Percentiles rank a stretch among this genome's conserved stretches.
phyloP scores from a whole-genome alignment of 495 filamentous ascomycete genomes.

The Wilcoxina mikolae region DNA sequence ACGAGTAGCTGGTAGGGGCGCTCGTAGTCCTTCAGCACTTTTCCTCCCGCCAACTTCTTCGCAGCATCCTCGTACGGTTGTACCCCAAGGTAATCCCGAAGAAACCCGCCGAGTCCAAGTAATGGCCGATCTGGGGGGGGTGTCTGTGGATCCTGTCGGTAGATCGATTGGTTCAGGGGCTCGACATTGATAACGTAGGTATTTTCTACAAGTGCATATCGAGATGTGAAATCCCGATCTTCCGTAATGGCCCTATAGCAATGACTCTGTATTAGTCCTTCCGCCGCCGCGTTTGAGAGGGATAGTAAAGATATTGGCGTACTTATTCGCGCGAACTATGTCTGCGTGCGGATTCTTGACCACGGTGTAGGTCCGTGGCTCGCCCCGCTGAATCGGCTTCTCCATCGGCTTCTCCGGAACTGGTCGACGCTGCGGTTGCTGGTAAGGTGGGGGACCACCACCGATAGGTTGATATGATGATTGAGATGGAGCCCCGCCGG shows the following conservation, averaged over 20 bases:
- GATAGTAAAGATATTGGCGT: neutral
- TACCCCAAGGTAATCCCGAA: neutral
- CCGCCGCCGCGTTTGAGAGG: neutral
- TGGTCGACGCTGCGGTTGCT: neutral
- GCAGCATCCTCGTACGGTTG: neutral
- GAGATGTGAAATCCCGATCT: neutral
- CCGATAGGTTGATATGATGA: neutral
- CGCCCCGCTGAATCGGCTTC: neutral
- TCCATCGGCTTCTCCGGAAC: neutral
- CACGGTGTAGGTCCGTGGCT: neutral
- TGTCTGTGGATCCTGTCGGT: neutral
- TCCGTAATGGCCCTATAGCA: constrained; percentile 1
- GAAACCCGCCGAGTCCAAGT: neutral
- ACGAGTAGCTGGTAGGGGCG: neutral
- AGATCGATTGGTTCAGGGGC: neutral
- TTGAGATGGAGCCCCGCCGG: neutral
- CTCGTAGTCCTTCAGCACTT: neutral
- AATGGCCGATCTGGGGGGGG: neutral
- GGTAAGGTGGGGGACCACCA: neutral
- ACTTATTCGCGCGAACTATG: neutral
- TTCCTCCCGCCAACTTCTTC: neutral
- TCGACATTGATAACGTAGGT: constrained; percentile 1
- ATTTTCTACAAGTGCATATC: neutral
- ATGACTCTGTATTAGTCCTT: neutral
- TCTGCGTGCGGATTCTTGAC: constrained; percentile 3